Conservation (phyloP, 2,329 filamentous ascomycete species). For the Fusarium lyarnte region DNA sequence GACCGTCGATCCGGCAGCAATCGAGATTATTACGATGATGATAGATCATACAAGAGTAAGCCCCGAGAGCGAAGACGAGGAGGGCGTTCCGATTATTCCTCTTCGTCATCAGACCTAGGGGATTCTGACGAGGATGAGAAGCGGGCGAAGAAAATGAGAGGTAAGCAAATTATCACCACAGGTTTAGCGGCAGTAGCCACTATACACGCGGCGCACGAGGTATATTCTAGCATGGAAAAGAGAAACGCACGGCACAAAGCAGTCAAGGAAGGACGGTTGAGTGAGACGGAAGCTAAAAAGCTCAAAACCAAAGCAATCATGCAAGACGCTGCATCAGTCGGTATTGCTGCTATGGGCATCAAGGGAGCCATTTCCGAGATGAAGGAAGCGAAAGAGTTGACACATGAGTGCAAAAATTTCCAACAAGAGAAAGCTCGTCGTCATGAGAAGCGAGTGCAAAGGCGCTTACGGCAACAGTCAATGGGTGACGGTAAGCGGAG, state of each 20-base stretch:
- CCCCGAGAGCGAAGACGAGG: constrained; percentile 52
- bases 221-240: constrained; percentile 69
- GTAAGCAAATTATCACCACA: constrained; percentile 68
- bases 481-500: constrained; percentile 51
- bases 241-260: constrained; percentile 62
- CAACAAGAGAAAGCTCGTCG: constrained; percentile 59
- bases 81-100: constrained; percentile 57
- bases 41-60: constrained; percentile 54
- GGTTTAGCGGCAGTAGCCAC: constrained; percentile 67
- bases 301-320: constrained; percentile 66
- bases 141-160: constrained; percentile 65
- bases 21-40: constrained; percentile 59
- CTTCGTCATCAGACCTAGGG: constrained; percentile 64
- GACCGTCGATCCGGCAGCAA: constrained; percentile 53
- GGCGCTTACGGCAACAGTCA: constrained; percentile 39
- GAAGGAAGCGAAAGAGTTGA: constrained; percentile 63
- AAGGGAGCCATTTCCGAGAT: constrained; percentile 65
- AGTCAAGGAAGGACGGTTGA: constrained; percentile 63
- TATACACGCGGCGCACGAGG: constrained; percentile 67
- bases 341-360: constrained; percentile 66
- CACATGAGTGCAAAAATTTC: constrained; percentile 60
- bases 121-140: constrained; percentile 68
- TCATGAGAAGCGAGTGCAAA: constrained; percentile 59
- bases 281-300: constrained; percentile 62
- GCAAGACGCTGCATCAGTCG: constrained; percentile 67